Percentiles rank a stretch among this genome's conserved stretches.
phyloP scores from a whole-genome alignment of 73 alveolate species.

The Paramecium pentaurelia region DNA sequence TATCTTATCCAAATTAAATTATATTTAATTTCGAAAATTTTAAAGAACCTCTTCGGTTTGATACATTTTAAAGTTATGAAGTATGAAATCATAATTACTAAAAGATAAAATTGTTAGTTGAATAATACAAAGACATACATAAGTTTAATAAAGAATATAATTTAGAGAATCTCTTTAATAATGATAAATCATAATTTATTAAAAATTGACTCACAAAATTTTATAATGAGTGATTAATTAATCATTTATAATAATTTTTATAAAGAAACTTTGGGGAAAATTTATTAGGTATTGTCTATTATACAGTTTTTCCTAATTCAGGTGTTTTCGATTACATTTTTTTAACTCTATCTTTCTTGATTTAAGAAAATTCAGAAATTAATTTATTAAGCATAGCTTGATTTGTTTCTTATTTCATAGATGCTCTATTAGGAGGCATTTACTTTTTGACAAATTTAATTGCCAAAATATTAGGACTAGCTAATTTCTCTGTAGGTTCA shows the following conservation, averaged over 20 bases:
- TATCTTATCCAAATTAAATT: not conserved
- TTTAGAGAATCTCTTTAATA: not conserved
- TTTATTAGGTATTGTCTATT: not conserved
- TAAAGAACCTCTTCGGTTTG: not conserved
- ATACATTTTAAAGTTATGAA: slow-evolving; percentile 15
- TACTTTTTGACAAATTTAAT: not conserved
- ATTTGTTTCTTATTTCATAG: not conserved
- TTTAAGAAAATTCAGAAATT: not conserved
- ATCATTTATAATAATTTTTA: slow-evolving; percentile 45
- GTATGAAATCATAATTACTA: not conserved
- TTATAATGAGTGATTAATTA: not conserved
- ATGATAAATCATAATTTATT: not conserved
- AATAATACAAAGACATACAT: not conserved
- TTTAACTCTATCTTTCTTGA: not conserved
- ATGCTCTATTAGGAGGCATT: not conserved
- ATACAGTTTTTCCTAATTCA: not conserved
- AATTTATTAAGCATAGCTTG: not conserved
- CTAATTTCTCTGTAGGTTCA: not conserved
- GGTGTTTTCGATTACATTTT: slow-evolving; percentile 18
- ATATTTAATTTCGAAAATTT: not conserved
- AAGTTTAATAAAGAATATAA: not conserved
- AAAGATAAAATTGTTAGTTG: not conserved
- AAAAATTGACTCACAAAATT: not conserved
- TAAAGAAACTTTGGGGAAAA: slow-evolving; percentile 12
- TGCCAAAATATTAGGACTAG: not conserved